These are phyloP conservation scores for Podospora bellae-mahoneyi DNA, from an alignment of 495 filamentous ascomycete genomes.

Conservation along the genomic window DNA sequence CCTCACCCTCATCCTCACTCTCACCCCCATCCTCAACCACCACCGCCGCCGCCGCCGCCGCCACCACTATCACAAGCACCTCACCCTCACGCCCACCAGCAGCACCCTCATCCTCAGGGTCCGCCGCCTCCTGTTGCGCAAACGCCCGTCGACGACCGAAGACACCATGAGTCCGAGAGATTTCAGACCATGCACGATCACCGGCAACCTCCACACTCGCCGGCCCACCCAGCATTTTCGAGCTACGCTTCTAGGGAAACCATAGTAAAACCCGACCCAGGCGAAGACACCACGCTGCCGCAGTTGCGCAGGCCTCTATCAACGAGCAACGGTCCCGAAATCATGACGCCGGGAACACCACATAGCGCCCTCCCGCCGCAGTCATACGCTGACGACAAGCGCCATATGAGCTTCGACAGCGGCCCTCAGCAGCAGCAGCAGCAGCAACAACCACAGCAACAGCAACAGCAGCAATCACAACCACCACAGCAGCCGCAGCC, in stretches of 20 bases:
- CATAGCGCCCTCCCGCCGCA: slow-evolving; percentile 33
- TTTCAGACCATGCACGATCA: slow-evolving; percentile 51
- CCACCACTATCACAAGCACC: neutral
- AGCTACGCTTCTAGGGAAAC: slow-evolving; percentile 42
- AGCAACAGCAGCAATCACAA: slow-evolving; percentile 1
- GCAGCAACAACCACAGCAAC: slow-evolving; percentile 12
- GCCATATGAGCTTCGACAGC: slow-evolving; percentile 48
- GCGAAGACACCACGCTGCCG: slow-evolving; percentile 44
- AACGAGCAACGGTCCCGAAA: slow-evolving; percentile 40
- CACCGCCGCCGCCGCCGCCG: slow-evolving; percentile 17
- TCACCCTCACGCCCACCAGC: neutral
- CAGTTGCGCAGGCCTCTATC: slow-evolving; percentile 46
- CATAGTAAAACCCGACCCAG: slow-evolving; percentile 50
- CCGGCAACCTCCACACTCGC: slow-evolving; percentile 47
- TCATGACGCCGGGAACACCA: slow-evolving; percentile 36
- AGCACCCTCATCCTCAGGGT: slow-evolving; percentile 8
- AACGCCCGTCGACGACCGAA: slow-evolving; percentile 44
- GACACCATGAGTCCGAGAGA: slow-evolving; percentile 48
- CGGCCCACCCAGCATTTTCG: slow-evolving; percentile 43
- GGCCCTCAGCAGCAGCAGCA: slow-evolving; percentile 23
- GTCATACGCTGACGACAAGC: slow-evolving; percentile 40
- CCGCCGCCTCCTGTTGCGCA: slow-evolving; percentile 20
- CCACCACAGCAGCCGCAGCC: neutral
- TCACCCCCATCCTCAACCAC: slow-evolving; percentile 16
- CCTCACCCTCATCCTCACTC: slow-evolving; percentile 5